phyloP scores from a whole-genome alignment of 305 asterid species.

The Lippia alba region DNA sequence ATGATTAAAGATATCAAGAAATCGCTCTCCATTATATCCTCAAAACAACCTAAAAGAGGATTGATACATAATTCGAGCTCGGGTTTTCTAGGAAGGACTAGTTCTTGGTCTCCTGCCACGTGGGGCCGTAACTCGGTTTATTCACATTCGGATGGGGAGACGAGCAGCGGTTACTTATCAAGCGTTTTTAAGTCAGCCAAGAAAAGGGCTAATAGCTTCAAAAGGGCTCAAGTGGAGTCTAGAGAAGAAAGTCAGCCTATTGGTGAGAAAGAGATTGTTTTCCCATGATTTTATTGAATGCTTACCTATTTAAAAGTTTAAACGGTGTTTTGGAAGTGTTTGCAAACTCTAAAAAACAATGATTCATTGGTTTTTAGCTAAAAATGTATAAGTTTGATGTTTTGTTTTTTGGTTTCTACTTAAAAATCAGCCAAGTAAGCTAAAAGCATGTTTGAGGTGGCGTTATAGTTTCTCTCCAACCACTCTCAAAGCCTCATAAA shows the following conservation, averaged over 20 bases:
- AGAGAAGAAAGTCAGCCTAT: slow-evolving; percentile 39
- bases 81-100: slow-evolving; percentile 60
- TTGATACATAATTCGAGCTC: slow-evolving; percentile 48
- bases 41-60: slow-evolving; percentile 74
- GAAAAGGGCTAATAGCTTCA: slow-evolving; percentile 64
- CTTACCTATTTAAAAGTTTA: background rate
- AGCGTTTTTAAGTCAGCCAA: slow-evolving; percentile 70
- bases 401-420: too few species aligned
- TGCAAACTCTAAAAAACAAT: too few species aligned
- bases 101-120: slow-evolving; percentile 76
- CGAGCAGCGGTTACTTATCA: slow-evolving; percentile 61
- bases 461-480: too few species aligned
- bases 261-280: slow-evolving; percentile 31
- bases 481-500: too few species aligned
- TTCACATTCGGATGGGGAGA: slow-evolving; percentile 44
- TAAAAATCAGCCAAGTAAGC: too few species aligned
- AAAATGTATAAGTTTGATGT: too few species aligned
- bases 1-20: slow-evolving; percentile 77
- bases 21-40: slow-evolving; percentile 67
- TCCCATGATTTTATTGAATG: background rate
- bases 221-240: slow-evolving; percentile 53
- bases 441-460: too few species aligned
- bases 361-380: too few species aligned
- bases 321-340: background rate
- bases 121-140: slow-evolving; percentile 59